Base-by-base conservation (phyloP, 495 filamentous ascomycete species). In the Annulohypoxylon moriforme region DNA sequence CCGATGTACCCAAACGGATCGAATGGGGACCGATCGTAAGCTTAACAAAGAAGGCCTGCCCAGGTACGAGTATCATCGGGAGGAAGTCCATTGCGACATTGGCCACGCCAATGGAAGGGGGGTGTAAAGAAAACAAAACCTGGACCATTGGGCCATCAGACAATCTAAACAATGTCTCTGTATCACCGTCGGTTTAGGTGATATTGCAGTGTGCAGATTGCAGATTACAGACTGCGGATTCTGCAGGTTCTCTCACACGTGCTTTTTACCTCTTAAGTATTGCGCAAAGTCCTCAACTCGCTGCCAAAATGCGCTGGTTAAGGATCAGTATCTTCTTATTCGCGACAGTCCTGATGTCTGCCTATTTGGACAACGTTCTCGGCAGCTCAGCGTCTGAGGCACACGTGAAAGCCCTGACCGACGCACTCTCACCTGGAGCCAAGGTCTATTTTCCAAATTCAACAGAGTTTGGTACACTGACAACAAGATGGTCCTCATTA, bases 401-500 rank as follows among this genome's bases (percentile, higher is more conserved):
- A 25, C 50, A 55, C 8, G 50, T 14, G 25, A 55, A 33, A 33
- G 50, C 50, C 4, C 27, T 55, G 1, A 29, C 3, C 24, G 50
- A 55, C 14, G n/a, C 50, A 0, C 50, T 55, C 13, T 34, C 50
- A 4, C 7, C 50, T 1, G n/a, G 10, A 9, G n/a, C 27, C n/a
- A 55, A 18, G 27, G 27, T 55, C 25, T 34, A 55, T 27, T 33
- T 27, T 22, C 50, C 50, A 9, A 33, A 55, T 10, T 55, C 50
- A 10, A 55, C 27, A 10, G 50, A 55, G 50, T 55, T 55, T 18
- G n/a, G 6, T 31, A 55, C 25, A 33, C 14, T 55, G 13, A 27
- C 50, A 9, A 27, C 50, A 9, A 55, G 27, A 55, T 55, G 50
- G 50, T 55, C 50, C 50, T 18, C 50, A 27, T 34, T 55, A 7